Evolutionary conservation across 2,329 filamentous ascomycete species (phyloP), one percentile per base, ranked within the genome.

Genomic region (Colletotrichum sansevieriae): DNA sequence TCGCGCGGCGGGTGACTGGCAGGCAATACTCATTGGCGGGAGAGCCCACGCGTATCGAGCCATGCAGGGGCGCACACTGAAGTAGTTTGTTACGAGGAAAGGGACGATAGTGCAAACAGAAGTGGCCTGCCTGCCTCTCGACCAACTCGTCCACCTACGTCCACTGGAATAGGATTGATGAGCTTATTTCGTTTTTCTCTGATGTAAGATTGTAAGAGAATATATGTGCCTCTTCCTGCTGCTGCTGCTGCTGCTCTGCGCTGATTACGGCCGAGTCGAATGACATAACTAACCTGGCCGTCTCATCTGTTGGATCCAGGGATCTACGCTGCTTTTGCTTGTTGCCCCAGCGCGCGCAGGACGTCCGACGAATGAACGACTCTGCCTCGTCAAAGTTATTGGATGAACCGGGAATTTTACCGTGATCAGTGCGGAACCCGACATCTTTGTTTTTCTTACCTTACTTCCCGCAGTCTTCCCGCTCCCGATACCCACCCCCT

Each of bases 341-440:
- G 2, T 18, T 3, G 4, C 29, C 10, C 25, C 33, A 35, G 25
- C 49, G 49, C 49, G 49, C 49, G 29, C 49, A 29, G 33, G 22
- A 33, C 9, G 22, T 6, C 15, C 3, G 13, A 18, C 18, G 18
- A 18, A 18, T 22, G 57, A 12, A 15, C 51, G 35, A 44, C 35
- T 25, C 22, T 57, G 33, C 25, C 15, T 20, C 8, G n/a, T 10
- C 18, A 3, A 11, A 46, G 5, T 52, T 11, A 65, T 65, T 44
- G 49, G 62, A 65, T 33, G 65, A 65, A 68, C 65, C 46, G 35
- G 25, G 51, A 37, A 47, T 35, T 39, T n/a, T 46, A 33, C 47
- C n/a, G 46, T 22, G 37, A 35, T 44, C 46, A 35, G 47, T 47
- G 49, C 18, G 15, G n/a, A 51, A 49, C 22, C 5, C 12, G n/a